These are phyloP conservation scores for Sphenostylis stenocarpa DNA, from an alignment of 306 rosid genomes.

Conservation along the genomic window DNA sequence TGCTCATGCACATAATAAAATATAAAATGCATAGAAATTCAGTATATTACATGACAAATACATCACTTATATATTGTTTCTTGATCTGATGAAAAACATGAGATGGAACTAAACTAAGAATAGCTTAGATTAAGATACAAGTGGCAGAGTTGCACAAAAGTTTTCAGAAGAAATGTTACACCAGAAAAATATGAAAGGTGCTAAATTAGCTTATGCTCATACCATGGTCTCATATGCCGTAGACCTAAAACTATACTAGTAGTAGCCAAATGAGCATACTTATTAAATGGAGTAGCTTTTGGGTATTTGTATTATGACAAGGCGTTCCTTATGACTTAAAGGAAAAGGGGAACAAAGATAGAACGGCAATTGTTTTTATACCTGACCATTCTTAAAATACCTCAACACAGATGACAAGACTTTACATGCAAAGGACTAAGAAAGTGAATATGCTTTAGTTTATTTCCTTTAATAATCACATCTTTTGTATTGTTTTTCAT, in stretches of 20 bases:
- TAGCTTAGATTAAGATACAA: background rate
- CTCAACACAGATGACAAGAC: background rate
- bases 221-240: background rate
- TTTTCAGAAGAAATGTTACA: background rate
- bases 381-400: background rate
- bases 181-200: conserved; percentile 15
- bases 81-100: conserved; percentile 11
- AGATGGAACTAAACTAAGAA: background rate
- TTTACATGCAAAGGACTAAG: background rate
- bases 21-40: background rate
- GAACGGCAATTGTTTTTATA: background rate
- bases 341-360: background rate
- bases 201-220: background rate
- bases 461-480: background rate
- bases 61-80: background rate
- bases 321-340: background rate
- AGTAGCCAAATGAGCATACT: background rate
- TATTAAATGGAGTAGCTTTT: background rate
- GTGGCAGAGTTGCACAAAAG: background rate
- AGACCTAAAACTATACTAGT: background rate
- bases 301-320: background rate
- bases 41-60: background rate
- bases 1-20: background rate
- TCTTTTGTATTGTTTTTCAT: background rate
- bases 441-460: background rate